Conservation (phyloP, 495 filamentous ascomycete species). For the Penicillium goetzii region DNA sequence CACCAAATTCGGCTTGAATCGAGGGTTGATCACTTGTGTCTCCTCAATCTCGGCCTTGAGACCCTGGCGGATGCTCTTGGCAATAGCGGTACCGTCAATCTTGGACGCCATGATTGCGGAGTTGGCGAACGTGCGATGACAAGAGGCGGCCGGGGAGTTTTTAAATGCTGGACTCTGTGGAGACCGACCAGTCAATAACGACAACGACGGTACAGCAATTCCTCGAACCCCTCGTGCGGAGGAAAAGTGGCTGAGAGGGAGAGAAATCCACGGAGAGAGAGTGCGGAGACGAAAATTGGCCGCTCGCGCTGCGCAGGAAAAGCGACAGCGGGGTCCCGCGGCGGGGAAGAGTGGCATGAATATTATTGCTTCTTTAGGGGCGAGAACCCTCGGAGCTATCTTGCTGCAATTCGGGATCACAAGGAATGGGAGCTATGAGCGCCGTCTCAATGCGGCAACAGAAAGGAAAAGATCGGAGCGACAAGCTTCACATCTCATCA, state of each 20-base stretch:
- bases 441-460: not conserved
- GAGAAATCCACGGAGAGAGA: slow-evolving; percentile 27
- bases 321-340: slow-evolving; percentile 44
- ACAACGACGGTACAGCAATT: slow-evolving; percentile 16
- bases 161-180: slow-evolving; percentile 18
- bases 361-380: slow-evolving; percentile 37
- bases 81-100: slow-evolving; percentile 95
- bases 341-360: slow-evolving; percentile 46
- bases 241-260: slow-evolving; percentile 19
- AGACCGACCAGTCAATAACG: slow-evolving; percentile 19
- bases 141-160: slow-evolving; percentile 22
- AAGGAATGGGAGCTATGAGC: slow-evolving; percentile 13
- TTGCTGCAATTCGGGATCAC: slow-evolving; percentile 20
- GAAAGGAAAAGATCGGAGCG: not conserved
- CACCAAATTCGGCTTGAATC: slow-evolving; percentile 84
- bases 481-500: slow-evolving; percentile 8
- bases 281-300: slow-evolving; percentile 32
- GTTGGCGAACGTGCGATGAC: slow-evolving; percentile 50
- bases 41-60: slow-evolving; percentile 78
- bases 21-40: slow-evolving; percentile 77
- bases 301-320: slow-evolving; percentile 31
- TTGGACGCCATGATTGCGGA: slow-evolving; percentile 79
- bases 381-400: slow-evolving; percentile 29
- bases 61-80: slow-evolving; percentile 80
- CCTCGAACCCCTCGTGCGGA: slow-evolving; percentile 27